phyloP scores from a whole-genome alignment of 139 green algal species.

The Haematococcus sp. region DNA sequence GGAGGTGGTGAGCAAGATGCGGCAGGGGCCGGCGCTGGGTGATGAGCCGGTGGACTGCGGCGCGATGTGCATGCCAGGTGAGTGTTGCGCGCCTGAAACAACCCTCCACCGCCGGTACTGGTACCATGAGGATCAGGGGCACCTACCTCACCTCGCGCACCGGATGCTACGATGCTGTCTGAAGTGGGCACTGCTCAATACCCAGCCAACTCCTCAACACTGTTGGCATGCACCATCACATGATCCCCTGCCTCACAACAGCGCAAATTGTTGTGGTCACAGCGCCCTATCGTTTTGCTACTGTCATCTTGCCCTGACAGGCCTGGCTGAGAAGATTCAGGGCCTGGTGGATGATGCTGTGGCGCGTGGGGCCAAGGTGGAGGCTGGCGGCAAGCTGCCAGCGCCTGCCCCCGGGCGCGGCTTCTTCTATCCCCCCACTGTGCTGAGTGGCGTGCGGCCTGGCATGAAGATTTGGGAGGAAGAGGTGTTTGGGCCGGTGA shows the following conservation, averaged over 20 bases:
- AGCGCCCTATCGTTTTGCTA: too few species aligned
- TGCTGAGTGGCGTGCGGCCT: slow-evolving; percentile 73
- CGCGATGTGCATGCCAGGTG: slow-evolving; percentile 91
- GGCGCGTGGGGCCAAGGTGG: slow-evolving; percentile 71
- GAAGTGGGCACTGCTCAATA: too few species aligned
- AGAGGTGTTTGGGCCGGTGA: slow-evolving; percentile 96
- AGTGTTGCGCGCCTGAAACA: too few species aligned
- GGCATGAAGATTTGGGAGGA: slow-evolving; percentile 90
- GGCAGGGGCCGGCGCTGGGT: slow-evolving; percentile 49
- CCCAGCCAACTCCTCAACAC: too few species aligned
- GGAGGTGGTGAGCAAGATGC: slow-evolving; percentile 33
- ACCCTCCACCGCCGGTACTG: too few species aligned
- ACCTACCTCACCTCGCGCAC: too few species aligned
- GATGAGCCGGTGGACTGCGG: slow-evolving; percentile 74
- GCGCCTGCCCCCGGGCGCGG: slow-evolving; percentile 23
- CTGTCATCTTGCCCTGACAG: slow-evolving; percentile 35
- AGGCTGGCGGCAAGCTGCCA: slow-evolving; percentile 66
- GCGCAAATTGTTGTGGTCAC: too few species aligned
- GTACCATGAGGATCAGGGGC: too few species aligned
- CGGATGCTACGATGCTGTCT: too few species aligned
- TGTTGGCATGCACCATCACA: too few species aligned
- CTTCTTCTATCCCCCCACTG: slow-evolving; percentile 95
- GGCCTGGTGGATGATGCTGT: slow-evolving; percentile 90
- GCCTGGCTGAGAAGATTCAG: slow-evolving; percentile 80
- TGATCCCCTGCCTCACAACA: too few species aligned